phyloP scores from a whole-genome alignment of 2,329 filamentous ascomycete genomes.

The Colletotrichum liriopes region DNA sequence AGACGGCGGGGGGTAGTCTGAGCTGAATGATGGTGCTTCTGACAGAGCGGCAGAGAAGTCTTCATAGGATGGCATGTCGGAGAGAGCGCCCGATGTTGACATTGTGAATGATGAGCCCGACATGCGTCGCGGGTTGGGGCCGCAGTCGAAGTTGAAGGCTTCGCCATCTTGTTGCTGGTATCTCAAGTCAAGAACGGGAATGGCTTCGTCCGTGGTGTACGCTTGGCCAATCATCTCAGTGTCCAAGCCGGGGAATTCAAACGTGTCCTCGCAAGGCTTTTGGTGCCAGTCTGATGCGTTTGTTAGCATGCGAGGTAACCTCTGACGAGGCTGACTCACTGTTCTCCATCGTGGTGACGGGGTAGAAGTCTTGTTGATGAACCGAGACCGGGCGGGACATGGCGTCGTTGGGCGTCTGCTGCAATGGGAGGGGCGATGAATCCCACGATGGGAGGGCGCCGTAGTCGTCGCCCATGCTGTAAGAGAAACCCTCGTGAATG shows the following conservation, averaged over 20 bases:
- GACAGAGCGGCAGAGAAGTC: constrained; percentile 78
- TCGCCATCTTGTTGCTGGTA: constrained; percentile 68
- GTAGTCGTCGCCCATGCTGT: constrained; percentile 70
- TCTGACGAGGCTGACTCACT: constrained; percentile 56
- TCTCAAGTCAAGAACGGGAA: constrained; percentile 74
- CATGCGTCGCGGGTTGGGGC: constrained; percentile 73
- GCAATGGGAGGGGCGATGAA: constrained; percentile 67
- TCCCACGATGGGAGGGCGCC: constrained; percentile 71
- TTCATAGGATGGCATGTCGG: constrained; percentile 80
- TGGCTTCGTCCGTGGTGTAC: constrained; percentile 74
- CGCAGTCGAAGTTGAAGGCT: constrained; percentile 64
- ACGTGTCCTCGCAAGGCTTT: constrained; percentile 70
- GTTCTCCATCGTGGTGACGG: constrained; percentile 64
- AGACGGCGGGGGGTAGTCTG: constrained; percentile 77
- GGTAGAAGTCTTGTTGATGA: constrained; percentile 70
- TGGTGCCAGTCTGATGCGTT: constrained; percentile 58
- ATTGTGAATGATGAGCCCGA: constrained; percentile 83
- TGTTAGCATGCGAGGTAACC: constrained; percentile 30
- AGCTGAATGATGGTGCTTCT: constrained; percentile 77
- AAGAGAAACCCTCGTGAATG: constrained; percentile 75
- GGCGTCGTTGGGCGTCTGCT: constrained; percentile 65
- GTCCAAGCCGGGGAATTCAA: constrained; percentile 71
- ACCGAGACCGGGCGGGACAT: constrained; percentile 70
- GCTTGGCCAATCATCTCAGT: constrained; percentile 75
- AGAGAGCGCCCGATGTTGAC: constrained; percentile 76